Percentiles rank a stretch among this genome's conserved stretches.
Conservation (phyloP, 1,284 basidiomycete species). For the Leccinum pseudoinsigne region DNA sequence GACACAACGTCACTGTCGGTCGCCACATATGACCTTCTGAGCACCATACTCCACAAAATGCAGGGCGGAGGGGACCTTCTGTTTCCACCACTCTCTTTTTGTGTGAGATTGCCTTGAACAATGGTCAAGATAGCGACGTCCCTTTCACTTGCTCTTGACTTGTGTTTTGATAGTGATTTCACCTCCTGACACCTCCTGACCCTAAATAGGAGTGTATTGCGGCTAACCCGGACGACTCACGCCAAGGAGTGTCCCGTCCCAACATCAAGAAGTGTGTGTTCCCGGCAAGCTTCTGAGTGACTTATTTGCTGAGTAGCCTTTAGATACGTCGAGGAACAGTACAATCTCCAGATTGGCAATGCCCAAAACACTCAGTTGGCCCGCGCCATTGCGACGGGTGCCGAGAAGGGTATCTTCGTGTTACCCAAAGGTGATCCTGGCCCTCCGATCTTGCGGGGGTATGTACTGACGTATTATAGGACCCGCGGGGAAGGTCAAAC, state of each 20-base stretch:
- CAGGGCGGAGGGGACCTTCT: slow-evolving; percentile 40
- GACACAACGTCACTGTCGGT: slow-evolving; percentile 6
- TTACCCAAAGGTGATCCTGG: slow-evolving; percentile 78
- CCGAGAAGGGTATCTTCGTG: slow-evolving; percentile 77
- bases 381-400: slow-evolving; percentile 79
- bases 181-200: slow-evolving; percentile 21
- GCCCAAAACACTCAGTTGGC: slow-evolving; percentile 81
- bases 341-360: slow-evolving; percentile 76
- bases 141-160: slow-evolving; percentile 1
- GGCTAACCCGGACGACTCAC: slow-evolving; percentile 74
- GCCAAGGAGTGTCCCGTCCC: slow-evolving; percentile 85
- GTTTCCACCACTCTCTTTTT: slow-evolving; percentile 10
- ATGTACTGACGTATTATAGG: slow-evolving; percentile 41
- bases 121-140: slow-evolving; percentile 3
- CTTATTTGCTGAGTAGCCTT: slow-evolving; percentile 12
- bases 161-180: slow-evolving; percentile 10
- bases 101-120: slow-evolving; percentile 15
- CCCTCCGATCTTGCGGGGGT: slow-evolving; percentile 5
- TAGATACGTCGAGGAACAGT: slow-evolving; percentile 79
- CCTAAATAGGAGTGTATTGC: slow-evolving; percentile 75
- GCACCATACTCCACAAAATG: slow-evolving; percentile 36
- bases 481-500: slow-evolving; percentile 82
- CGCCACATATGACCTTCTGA: slow-evolving; percentile 11
- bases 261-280: slow-evolving; percentile 84
- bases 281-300: slow-evolving; percentile 9